These are phyloP conservation scores for Camelina neglecta DNA, from an alignment of 345 rosid genomes.

Conservation along the genomic window DNA sequence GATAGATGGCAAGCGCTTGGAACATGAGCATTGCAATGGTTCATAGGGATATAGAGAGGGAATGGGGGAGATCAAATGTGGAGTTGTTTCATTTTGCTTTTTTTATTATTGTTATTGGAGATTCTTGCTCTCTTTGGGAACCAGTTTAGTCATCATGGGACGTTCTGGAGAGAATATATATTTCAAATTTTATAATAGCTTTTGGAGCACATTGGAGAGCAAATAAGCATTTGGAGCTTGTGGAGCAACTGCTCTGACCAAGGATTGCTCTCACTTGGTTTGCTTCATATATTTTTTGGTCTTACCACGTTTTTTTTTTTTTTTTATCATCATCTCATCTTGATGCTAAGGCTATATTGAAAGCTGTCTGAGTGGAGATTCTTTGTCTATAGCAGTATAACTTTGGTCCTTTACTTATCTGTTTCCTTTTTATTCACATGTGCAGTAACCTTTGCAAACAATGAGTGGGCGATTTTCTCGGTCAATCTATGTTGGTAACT, in stretches of 20 bases:
- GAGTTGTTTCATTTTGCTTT: conserved; percentile 60
- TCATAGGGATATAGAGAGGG: conserved; percentile 92
- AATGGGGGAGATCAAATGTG: conserved; percentile 81
- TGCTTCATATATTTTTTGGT: conserved; percentile 61
- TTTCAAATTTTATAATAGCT: conserved; percentile 73
- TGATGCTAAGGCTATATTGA: conserved; percentile 46
- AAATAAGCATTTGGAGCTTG: conserved; percentile 80
- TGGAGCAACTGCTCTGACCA: conserved; percentile 86
- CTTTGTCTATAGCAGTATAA: conserved; percentile 33
- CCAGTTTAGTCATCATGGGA: conserved; percentile 64
- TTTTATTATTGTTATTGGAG: conserved; percentile 62
- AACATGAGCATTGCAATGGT: conserved; percentile 92
- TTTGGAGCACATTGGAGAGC: conserved; percentile 92
- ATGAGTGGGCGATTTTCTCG: conserved; percentile 99
- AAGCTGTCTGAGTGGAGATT: conserved; percentile 43
- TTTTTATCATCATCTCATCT: conserved; percentile 35
- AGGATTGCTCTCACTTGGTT: conserved; percentile 96
- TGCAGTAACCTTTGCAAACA: conserved; percentile 45
- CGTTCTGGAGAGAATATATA: conserved; percentile 59
- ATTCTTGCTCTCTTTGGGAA: conserved; percentile 74
- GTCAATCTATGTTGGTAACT: conserved; percentile 96
- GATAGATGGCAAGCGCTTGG: conserved; percentile 99
- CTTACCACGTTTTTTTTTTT: conserved; percentile 39
- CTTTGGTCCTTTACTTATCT: conserved; percentile 27
- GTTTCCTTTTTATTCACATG: conserved; percentile 12